phyloP scores from a whole-genome alignment of 306 rosid genomes.

The Castanea mollissima region DNA sequence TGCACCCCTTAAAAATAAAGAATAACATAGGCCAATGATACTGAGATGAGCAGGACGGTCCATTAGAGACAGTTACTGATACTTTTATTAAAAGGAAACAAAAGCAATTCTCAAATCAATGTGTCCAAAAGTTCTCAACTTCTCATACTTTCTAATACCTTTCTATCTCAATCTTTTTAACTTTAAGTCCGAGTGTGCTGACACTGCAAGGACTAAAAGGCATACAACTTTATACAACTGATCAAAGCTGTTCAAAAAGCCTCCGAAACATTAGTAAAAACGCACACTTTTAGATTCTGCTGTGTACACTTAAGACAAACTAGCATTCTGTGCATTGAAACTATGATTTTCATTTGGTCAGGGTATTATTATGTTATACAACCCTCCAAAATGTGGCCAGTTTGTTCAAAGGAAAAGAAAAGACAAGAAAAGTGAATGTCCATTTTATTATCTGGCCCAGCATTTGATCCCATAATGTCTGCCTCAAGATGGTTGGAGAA shows the following conservation, averaged over 20 bases:
- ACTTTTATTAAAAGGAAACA: not conserved
- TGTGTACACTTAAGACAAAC: not conserved
- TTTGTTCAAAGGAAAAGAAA: not conserved
- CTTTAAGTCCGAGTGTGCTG: conserved; percentile 9
- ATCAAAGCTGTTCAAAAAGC: conserved; percentile 28
- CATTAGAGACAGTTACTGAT: not conserved
- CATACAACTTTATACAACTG: conserved; percentile 35
- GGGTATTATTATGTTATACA: not conserved
- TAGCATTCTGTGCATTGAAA: not conserved
- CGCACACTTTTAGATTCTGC: conserved; percentile 1
- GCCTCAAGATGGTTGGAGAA: not conserved
- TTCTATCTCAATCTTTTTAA: conserved; percentile 10
- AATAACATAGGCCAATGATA: not conserved
- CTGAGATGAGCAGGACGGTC: conserved; percentile 10
- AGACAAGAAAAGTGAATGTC: conserved; percentile 11
- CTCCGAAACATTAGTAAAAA: conserved; percentile 24
- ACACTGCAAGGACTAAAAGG: conserved; percentile 40
- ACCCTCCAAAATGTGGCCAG: not conserved
- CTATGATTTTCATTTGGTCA: not conserved
- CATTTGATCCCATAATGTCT: conserved; percentile 48
- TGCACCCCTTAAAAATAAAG: too few relatives aligned
- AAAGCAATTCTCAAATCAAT: conserved; percentile 18
- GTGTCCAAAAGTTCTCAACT: conserved; percentile 15
- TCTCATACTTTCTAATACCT: conserved; percentile 29
- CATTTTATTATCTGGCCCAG: conserved; percentile 11